Evolutionary conservation across 805 yeast genomes (phyloP).

Genomic region (Ogataea trehalophila): DNA sequence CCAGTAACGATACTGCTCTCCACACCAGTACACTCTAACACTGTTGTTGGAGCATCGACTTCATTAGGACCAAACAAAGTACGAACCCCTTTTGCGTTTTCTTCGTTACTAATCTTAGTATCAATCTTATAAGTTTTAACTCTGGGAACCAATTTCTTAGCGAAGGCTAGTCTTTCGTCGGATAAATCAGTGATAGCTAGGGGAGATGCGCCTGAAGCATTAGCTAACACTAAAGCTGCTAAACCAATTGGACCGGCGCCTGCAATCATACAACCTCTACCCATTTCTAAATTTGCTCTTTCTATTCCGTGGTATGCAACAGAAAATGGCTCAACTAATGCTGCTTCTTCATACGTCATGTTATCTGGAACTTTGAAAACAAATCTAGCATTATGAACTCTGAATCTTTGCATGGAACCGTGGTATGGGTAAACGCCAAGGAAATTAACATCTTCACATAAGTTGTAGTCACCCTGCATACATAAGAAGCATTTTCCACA

Average conservation of each 20-base stretch:
- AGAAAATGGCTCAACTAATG: slow-evolving; percentile 49
- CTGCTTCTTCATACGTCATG: slow-evolving; percentile 49
- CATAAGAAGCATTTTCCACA: slow-evolving; percentile 40
- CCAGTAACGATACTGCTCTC: slow-evolving; percentile 43
- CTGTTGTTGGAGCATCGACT: slow-evolving; percentile 37
- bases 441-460: slow-evolving; percentile 35
- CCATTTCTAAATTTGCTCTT: slow-evolving; percentile 41
- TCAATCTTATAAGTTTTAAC: slow-evolving; percentile 41
- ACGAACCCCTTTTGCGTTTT: slow-evolving; percentile 37
- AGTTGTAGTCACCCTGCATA: slow-evolving; percentile 36
- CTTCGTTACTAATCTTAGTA: slow-evolving; percentile 26
- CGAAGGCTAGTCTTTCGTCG: slow-evolving; percentile 40
- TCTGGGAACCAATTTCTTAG: slow-evolving; percentile 41
- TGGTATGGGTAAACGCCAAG: slow-evolving; percentile 34
- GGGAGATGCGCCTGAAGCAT: slow-evolving; percentile 51
- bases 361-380: slow-evolving; percentile 35
- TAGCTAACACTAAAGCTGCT: slow-evolving; percentile 41
- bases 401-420: slow-evolving; percentile 37
- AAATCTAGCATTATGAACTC: slow-evolving; percentile 29
- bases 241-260: slow-evolving; percentile 62
- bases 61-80: slow-evolving; percentile 33
- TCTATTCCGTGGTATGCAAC: slow-evolving; percentile 51
- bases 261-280: slow-evolving; percentile 42
- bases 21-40: slow-evolving; percentile 52
- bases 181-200: slow-evolving; percentile 46